Evolutionary conservation across 225 moss, liverwort and hornwort species (phyloP), one percentile per base, ranked within the genome.

Genomic region (Physcomitrellopsis africana): DNA sequence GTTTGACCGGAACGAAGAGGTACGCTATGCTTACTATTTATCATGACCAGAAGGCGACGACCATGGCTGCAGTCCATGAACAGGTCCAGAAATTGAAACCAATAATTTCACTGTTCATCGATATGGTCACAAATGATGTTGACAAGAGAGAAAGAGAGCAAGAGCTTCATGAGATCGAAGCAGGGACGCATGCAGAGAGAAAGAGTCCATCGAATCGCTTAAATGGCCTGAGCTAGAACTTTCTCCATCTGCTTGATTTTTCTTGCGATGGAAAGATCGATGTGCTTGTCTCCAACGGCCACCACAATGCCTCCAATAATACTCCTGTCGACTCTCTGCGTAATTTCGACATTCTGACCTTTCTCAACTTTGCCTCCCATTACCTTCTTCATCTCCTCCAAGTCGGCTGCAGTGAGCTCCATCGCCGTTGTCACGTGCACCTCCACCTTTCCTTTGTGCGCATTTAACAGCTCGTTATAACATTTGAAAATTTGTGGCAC

Each of bases 231-330:
- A 29, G 87, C 83, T 69, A 92, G 73, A 57, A 72, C 10, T 73
- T 95, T 89, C 80, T 90, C 92, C 89, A 93, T 83, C 71, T 77
- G 72, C 74, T 85, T 92, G 84, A 93, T 88, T 76, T 70, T 74
- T 12, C 83, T 79, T 13, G 74, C 86, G 16, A 96, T 85, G 41
- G 93, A 96, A 43, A 93, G 89, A 75, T 96, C 93, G 76, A 96
- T 89, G 80, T 82, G 18, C 77, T 86, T 93, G 89, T 96, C 93
- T 17, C 77, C 77, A 37, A 92, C 81, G 53, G 59, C 66, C 54
- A 93, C 62, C 13, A 73, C 76, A 44, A 96, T 79, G 29, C 96
- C 96, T 16, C 87, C 92, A 61, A 96, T 89, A 59, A 93, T 93
- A 81, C 83, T 92, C 63, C 92, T 89, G 79, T 96, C 93, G n/a